Conservation (phyloP, 2,329 filamentous ascomycete species). For the Colletotrichum orbiculare region DNA sequence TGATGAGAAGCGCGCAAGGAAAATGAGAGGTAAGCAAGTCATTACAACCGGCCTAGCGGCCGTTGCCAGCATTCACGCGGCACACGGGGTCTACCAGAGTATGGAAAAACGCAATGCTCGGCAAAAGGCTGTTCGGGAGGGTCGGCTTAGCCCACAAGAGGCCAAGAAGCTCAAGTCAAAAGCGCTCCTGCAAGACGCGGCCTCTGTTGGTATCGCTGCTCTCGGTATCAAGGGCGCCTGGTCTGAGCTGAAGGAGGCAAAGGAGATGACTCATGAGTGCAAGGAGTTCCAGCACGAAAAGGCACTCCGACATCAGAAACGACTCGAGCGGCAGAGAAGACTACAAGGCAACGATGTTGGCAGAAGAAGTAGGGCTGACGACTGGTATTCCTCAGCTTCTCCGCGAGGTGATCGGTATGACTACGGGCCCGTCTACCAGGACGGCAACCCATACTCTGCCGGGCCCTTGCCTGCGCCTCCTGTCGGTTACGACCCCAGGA, state of each 20-base stretch:
- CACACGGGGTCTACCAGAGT: conserved; percentile 68
- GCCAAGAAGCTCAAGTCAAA: conserved; percentile 68
- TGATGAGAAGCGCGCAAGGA: conserved; percentile 64
- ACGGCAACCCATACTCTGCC: conserved; percentile 59
- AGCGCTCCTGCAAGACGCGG: conserved; percentile 67
- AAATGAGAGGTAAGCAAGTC: conserved; percentile 72
- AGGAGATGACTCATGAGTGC: conserved; percentile 60
- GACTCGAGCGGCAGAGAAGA: conserved; percentile 51
- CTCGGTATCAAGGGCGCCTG: conserved; percentile 68
- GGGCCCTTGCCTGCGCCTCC: conserved; percentile 54
- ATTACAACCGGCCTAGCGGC: conserved; percentile 67
- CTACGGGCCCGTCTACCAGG: conserved; percentile 56
- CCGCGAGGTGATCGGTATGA: conserved; percentile 51
- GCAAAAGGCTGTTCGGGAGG: conserved; percentile 65
- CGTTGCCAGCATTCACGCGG: conserved; percentile 70
- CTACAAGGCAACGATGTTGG: conserved; percentile 46
- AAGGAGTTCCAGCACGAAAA: conserved; percentile 62
- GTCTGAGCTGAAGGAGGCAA: conserved; percentile 66
- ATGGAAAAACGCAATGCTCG: conserved; percentile 66
- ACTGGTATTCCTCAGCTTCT: conserved; percentile 56
- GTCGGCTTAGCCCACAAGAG: conserved; percentile 60
- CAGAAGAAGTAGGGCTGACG: conserved; percentile 54
- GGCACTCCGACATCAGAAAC: conserved; percentile 59
- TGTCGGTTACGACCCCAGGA: conserved; percentile 50
- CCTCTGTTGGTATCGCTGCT: conserved; percentile 68